These are phyloP conservation scores for Laetiporus sulphureus DNA, from an alignment of 1,284 basidiomycete species.

Conservation along the genomic window DNA sequence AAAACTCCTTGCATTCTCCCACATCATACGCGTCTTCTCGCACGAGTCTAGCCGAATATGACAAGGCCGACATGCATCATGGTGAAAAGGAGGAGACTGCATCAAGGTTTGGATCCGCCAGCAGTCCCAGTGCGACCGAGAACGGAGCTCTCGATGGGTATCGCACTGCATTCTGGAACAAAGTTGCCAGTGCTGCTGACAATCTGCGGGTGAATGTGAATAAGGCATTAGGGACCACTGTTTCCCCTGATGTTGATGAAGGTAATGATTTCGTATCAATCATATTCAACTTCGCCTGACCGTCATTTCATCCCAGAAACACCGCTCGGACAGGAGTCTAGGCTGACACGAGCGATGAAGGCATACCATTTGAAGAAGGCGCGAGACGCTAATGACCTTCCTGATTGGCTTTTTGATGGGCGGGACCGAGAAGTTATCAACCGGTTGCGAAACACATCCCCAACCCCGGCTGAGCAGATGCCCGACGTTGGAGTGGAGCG, in stretches of 20 bases:
- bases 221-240: conserved; percentile 47
- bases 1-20: conserved; percentile 6
- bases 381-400: conserved; percentile 50
- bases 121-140: background rate
- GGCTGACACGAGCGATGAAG: conserved; percentile 58
- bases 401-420: conserved; percentile 59
- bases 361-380: conserved; percentile 61
- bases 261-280: conserved; percentile 27
- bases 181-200: conserved; percentile 46
- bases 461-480: background rate
- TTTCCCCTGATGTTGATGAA: conserved; percentile 40
- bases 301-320: conserved; percentile 32
- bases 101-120: conserved; percentile 1
- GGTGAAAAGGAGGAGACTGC: conserved; percentile 7
- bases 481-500: background rate
- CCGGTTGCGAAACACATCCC: background rate
- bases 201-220: conserved; percentile 50
- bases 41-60: conserved; percentile 41
- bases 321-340: conserved; percentile 51
- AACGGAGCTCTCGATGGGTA: conserved; percentile 23
- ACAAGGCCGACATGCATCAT: conserved; percentile 15
- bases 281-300: conserved; percentile 6
- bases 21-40: conserved; percentile 33
- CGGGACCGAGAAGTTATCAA: conserved; percentile 35
- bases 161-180: conserved; percentile 46